Conservation (phyloP, 768 basidiomycete species). For the Suillus fuscotomentosus region DNA sequence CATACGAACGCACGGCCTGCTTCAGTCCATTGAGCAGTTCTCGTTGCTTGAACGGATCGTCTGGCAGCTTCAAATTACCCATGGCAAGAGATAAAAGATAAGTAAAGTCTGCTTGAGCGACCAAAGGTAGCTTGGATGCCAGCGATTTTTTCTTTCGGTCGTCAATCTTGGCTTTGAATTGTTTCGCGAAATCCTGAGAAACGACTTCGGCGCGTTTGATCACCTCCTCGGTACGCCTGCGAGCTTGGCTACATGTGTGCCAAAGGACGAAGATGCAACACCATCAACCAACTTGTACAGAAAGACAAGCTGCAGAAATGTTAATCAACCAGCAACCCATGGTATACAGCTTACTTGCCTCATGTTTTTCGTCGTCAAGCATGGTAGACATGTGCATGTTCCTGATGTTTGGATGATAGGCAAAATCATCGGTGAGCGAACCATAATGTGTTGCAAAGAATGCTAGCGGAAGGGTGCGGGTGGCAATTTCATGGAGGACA, state of each 20-base stretch:
- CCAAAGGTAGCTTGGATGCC: constrained; percentile 65
- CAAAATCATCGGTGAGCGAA: constrained; percentile 91
- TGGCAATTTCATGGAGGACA: constrained; percentile 92
- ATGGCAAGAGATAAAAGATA: constrained; percentile 67
- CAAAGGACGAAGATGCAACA: constrained; percentile 85
- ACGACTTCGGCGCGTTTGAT: constrained; percentile 87
- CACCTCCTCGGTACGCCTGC: constrained; percentile 84
- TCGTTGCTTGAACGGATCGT: constrained; percentile 49
- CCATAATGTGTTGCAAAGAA: constrained; percentile 99
- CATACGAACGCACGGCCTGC: constrained; percentile 32
- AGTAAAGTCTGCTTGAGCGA: constrained; percentile 87
- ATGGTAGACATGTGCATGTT: constrained; percentile 96
- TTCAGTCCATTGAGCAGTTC: constrained; percentile 58
- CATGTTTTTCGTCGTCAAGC: constrained; percentile 88
- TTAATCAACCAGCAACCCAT: background rate
- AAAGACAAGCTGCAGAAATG: constrained; percentile 69
- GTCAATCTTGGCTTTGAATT: constrained; percentile 82
- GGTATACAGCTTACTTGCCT: constrained; percentile 44
- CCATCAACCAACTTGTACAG: constrained; percentile 92
- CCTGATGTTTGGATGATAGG: constrained; percentile 87
- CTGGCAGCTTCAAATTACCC: constrained; percentile 51
- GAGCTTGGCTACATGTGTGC: constrained; percentile 91
- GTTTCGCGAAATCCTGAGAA: constrained; percentile 81
- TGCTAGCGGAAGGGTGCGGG: constrained; percentile 84
- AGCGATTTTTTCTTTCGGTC: constrained; percentile 53